A percentile compares a stretch with the other conserved stretches of the same genome.
Conservation (phyloP, 108 stramenopile genomes). For the Cyclotella cryptica region DNA sequence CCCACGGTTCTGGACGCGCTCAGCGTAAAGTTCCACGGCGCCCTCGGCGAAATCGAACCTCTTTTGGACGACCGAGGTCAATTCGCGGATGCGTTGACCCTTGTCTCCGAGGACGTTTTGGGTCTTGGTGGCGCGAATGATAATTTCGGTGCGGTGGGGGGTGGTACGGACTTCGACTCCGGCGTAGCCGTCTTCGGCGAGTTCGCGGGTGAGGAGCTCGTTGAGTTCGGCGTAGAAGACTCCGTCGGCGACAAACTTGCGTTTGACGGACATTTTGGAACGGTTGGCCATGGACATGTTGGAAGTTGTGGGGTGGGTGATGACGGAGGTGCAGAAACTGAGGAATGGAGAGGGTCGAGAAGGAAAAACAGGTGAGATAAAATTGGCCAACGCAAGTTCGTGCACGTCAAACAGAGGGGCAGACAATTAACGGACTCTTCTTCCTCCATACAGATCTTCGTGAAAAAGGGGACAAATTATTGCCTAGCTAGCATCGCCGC, state of each 20-base stretch:
- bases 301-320: not conserved
- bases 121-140: slow-evolving; percentile 99
- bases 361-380: not conserved
- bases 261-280: slow-evolving; percentile 95
- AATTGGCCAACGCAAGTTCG: not conserved
- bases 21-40: slow-evolving; percentile 98
- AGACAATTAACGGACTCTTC: too few relatives aligned
- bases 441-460: not conserved
- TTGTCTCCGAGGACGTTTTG: slow-evolving; percentile 99
- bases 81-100: slow-evolving; percentile 99
- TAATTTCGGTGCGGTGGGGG: slow-evolving; percentile 98
- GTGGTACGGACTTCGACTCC: slow-evolving; percentile 99
- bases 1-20: slow-evolving; percentile 98
- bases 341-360: not conserved
- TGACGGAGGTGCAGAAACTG: not conserved
- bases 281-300: slow-evolving; percentile 51
- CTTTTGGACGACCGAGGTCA: slow-evolving; percentile 99
- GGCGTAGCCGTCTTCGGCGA: slow-evolving; percentile 99
- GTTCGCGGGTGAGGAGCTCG: slow-evolving; percentile 97
- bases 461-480: not conserved
- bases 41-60: slow-evolving; percentile 98
- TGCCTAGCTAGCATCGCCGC: not conserved
- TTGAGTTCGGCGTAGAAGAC: slow-evolving; percentile 99
- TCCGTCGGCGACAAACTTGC: slow-evolving; percentile 99
- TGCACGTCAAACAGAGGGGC: too few relatives aligned